Conservation (phyloP, 257 asterid genomes). For the Solanum chilense region DNA sequence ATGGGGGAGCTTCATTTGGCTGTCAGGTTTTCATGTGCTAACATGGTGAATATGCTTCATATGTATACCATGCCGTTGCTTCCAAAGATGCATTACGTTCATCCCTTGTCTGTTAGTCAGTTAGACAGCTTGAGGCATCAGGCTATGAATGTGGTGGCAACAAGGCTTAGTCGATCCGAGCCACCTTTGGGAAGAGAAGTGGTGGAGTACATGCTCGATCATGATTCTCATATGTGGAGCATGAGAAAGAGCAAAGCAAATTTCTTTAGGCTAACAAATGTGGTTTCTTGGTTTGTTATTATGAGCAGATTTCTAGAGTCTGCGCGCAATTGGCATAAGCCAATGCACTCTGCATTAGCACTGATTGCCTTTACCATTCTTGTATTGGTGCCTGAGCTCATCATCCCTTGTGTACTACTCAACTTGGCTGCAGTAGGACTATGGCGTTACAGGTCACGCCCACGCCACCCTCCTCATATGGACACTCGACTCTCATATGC, state of each 20-base stretch:
- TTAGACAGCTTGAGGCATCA: slow-evolving; percentile 62
- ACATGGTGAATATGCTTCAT: slow-evolving; percentile 60
- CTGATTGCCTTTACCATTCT: slow-evolving; percentile 26
- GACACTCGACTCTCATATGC: slow-evolving; percentile 67
- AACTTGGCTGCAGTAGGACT: slow-evolving; percentile 47
- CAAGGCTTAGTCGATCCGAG: slow-evolving; percentile 66
- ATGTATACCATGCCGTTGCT: slow-evolving; percentile 62
- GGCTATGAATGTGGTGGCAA: slow-evolving; percentile 74
- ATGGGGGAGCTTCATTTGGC: slow-evolving; percentile 95
- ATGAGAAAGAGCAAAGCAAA: slow-evolving; percentile 94
- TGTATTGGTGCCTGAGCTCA: slow-evolving; percentile 57
- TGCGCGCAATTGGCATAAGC: slow-evolving; percentile 53
- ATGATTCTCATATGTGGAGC: slow-evolving; percentile 90
- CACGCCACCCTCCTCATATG: slow-evolving; percentile 83
- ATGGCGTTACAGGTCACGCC: slow-evolving; percentile 56
- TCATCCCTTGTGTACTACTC: slow-evolving; percentile 50
- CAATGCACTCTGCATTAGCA: slow-evolving; percentile 45
- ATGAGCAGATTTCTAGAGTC: slow-evolving; percentile 38
- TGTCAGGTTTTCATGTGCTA: slow-evolving; percentile 66
- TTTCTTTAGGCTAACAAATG: slow-evolving; percentile 65
- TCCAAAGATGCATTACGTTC: slow-evolving; percentile 88
- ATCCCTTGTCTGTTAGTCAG: slow-evolving; percentile 67
- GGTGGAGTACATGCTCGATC: slow-evolving; percentile 92
- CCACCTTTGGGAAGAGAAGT: slow-evolving; percentile 81
- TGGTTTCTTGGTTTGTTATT: slow-evolving; percentile 48